Evolutionary conservation across 495 filamentous ascomycete genomes (phyloP).

Genomic region (Penicillium robsamsonii): DNA sequence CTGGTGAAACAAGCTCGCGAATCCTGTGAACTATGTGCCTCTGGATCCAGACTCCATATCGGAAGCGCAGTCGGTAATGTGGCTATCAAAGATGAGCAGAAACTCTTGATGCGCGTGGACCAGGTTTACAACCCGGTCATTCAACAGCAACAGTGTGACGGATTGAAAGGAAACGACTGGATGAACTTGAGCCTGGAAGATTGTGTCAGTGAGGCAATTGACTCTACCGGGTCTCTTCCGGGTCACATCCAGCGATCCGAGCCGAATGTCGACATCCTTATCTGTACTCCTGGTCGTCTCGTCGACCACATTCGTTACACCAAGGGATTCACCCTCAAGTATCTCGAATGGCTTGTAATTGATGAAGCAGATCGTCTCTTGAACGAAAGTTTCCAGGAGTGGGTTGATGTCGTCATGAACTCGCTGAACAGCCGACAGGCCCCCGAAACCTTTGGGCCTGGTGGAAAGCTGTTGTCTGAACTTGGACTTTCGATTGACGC

Average conservation of each 20-base stretch:
- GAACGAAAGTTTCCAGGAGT: constrained; percentile 89
- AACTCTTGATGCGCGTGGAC: constrained; percentile 58
- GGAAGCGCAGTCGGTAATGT: constrained; percentile 80
- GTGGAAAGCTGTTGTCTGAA: constrained; percentile 37
- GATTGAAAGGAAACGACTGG: constrained; percentile 46
- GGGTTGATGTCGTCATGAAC: constrained; percentile 71
- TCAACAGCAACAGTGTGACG: constrained; percentile 35
- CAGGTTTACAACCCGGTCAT: constrained; percentile 59
- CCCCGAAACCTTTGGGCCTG: constrained; percentile 50
- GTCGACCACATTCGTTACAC: constrained; percentile 88
- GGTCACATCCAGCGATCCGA: constrained; percentile 60
- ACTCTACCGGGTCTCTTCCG: constrained; percentile 45
- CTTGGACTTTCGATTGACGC: constrained; percentile 38
- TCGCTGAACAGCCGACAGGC: constrained; percentile 53
- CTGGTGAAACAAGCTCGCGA: constrained; percentile 79
- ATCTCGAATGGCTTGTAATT: constrained; percentile 81
- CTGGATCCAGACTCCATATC: constrained; percentile 65
- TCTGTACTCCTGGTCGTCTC: constrained; percentile 88
- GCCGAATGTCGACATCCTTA: constrained; percentile 81
- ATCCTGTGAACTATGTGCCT: constrained; percentile 65
- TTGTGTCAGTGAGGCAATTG: constrained; percentile 40
- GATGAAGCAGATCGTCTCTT: constrained; percentile 94
- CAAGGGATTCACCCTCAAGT: constrained; percentile 69
- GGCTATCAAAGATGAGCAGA: constrained; percentile 72
- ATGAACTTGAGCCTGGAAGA: constrained; percentile 48